A percentile compares a stretch with the other conserved stretches of the same genome.
phyloP scores from a whole-genome alignment of 306 rosid species.

The Crotalaria pallida region DNA sequence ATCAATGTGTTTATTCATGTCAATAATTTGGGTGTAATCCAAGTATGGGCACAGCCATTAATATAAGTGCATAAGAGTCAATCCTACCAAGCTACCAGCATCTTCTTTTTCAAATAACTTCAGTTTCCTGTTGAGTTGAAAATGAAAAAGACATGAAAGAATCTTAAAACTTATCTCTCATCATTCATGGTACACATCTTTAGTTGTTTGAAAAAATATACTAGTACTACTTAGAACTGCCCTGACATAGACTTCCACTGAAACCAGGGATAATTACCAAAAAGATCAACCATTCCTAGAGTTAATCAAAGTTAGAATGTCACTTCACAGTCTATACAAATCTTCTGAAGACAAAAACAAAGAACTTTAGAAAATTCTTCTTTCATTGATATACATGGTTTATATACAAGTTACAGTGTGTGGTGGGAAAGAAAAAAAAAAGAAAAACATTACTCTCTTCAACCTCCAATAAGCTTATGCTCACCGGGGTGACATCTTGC shows the following conservation, averaged over 20 bases:
- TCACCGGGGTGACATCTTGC: slow-evolving; percentile 60
- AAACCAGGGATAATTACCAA: not conserved
- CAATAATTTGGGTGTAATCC: slow-evolving; percentile 11
- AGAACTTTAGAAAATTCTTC: slow-evolving; percentile 21
- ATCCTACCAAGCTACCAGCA: slow-evolving; percentile 15
- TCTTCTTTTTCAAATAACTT: slow-evolving; percentile 1
- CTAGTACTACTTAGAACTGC: not conserved
- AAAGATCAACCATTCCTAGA: not conserved
- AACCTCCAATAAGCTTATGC: slow-evolving; percentile 75
- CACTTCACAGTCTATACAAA: not conserved
- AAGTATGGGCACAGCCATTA: slow-evolving; percentile 15
- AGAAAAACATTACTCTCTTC: slow-evolving; percentile 35
- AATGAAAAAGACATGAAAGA: not conserved
- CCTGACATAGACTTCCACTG: not conserved
- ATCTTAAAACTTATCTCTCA: not conserved
- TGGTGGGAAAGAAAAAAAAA: slow-evolving; percentile 40
- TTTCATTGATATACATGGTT: slow-evolving; percentile 63
- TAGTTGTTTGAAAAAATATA: not conserved
- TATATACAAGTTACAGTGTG: slow-evolving; percentile 76
- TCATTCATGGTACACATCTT: not conserved
- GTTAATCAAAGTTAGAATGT: not conserved
- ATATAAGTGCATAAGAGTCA: not conserved
- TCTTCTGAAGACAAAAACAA: not conserved
- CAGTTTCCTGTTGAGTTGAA: slow-evolving; percentile 4
- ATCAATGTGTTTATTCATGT: not conserved